Base-by-base conservation (phyloP, 768 basidiomycete species). In the Phanerodontia chrysosporium region DNA sequence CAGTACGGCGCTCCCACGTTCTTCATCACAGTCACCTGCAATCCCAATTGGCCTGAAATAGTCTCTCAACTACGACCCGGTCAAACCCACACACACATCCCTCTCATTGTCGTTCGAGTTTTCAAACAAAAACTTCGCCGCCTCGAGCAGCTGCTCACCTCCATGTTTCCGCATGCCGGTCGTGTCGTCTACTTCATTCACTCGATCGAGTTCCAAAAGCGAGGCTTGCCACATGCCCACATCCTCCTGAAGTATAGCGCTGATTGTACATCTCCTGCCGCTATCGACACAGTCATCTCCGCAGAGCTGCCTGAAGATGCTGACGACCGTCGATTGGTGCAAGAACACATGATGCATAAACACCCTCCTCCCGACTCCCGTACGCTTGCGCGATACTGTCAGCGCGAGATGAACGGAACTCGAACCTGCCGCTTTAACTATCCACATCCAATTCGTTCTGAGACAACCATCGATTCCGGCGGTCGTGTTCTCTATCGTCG, bases 21-120 rank as follows among this genome's bases (percentile, higher is more conserved):
- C 42, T 77, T 77, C 57, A 62, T 75, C 36, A 77, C 76, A 0
- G 75, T 76, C 70, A 77, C 75, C 0, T 77, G 74, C 68, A 77
- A 77, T 56, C 68, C 73, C 0, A 61, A 70, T 0, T 78, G 77
- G 77, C 72, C 72, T 2, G 76, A 78, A 65, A 74, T 78, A 10
- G 45, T 39, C 0, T 52, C 52, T 2, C 66, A 67, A 29, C 64
- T 76, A 0, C 59, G 58, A 0, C 69, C 70, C 1, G 76, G 77
- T 0, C 78, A 79, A 60, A 61, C 59, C 13, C 70, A 54, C 21
- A 52, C 59, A 0, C 77, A 78, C 48, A 59, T 70, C 2, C 78
- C 78, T 1, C 32, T 75, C 8, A 61, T 76, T 2, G 69, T 78
- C 3, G 64, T 61, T 1, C 66, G 72, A 2, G 75, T 74, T 0